Base-by-base conservation (phyloP, 495 filamentous ascomycete genomes). In the Talaromyces borbonicus region DNA sequence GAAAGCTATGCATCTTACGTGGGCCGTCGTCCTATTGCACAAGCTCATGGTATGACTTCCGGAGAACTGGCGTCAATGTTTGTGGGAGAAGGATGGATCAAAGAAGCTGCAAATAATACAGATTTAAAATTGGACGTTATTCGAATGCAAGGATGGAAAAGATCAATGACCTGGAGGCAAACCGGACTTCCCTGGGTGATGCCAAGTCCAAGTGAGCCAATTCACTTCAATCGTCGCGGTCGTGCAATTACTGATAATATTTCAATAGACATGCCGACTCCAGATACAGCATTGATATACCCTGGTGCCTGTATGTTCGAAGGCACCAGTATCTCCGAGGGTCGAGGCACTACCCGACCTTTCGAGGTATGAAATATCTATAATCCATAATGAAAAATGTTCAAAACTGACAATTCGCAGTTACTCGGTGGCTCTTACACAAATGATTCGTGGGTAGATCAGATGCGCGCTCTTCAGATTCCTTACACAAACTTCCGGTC, bases 1-100 rank as follows among this genome's bases (percentile, higher is more conserved):
- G 43, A 46, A 16, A 46, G 27, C 20, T 46, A 46, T 36, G 43
- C 43, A 27, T 46, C 43, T 24, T 46, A 46, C 18, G 43, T 46
- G 3, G 43, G 43, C 9, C 43, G 43, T 6, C 43, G 43, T 32
- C 31, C 43, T 31, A 46, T 46, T 16, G 43, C 43, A 22, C 43
- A 46, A 46, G 43, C 43, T 12, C 43, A 46, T 14, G 43, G 43
- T 11, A 46, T 46, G 43, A 46, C 43, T 18, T 32, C 43, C 0
- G 43, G 42, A 2, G 43, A 46, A 36, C 18, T 46, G 30, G 43
- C 43, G 12, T 31, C 29, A 33, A 46, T 46, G 43, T 46, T 46
- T 26, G 30, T 24, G 19, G 43, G 43, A 18, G 43, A 46, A 14
- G 5, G 24, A 7, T 46, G 43, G 43, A 46, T 46, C 4, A 15